phyloP scores from a whole-genome alignment of 495 filamentous ascomycete genomes.

The Cairneyella variabilis region DNA sequence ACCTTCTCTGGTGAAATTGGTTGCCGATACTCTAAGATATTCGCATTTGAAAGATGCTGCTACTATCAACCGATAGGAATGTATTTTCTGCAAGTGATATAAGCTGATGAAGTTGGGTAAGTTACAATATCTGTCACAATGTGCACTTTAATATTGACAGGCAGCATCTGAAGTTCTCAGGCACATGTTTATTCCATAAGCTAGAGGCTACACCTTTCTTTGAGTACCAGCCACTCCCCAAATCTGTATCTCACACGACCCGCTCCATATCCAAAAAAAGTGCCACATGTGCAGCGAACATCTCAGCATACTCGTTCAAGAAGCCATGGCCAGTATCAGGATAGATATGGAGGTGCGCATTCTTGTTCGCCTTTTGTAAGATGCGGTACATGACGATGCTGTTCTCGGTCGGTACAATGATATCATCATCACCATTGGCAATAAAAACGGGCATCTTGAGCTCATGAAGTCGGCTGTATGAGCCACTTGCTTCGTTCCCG shows the following conservation, averaged over 20 bases:
- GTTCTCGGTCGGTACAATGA: constrained; percentile 30
- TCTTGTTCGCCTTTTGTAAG: constrained; percentile 22
- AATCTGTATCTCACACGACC: constrained; percentile 14
- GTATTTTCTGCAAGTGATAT: no score
- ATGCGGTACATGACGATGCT: constrained; percentile 29
- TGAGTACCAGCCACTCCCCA: no score
- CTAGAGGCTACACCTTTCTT: no score
- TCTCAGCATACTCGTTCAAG: constrained; percentile 26
- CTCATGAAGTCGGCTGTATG: constrained; percentile 26
- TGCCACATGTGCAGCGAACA: constrained; percentile 23
- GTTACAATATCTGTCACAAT: no score
- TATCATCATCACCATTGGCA: constrained; percentile 33
- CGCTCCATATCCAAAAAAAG: constrained; percentile 20
- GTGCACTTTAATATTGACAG: no score
- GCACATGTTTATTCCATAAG: no score
- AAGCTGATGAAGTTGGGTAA: no score
- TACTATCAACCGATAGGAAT: no score
- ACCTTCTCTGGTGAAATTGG: no score
- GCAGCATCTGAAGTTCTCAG: no score
- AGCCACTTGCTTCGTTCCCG: constrained; percentile 17
- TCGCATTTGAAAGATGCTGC: no score
- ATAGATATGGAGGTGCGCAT: constrained; percentile 32
- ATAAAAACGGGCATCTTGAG: constrained; percentile 33
- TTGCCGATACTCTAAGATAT: no score
- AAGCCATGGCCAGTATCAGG: constrained; percentile 32